Conservation (phyloP, 495 filamentous ascomycete species). For the Aspergillus kassunensis region DNA sequence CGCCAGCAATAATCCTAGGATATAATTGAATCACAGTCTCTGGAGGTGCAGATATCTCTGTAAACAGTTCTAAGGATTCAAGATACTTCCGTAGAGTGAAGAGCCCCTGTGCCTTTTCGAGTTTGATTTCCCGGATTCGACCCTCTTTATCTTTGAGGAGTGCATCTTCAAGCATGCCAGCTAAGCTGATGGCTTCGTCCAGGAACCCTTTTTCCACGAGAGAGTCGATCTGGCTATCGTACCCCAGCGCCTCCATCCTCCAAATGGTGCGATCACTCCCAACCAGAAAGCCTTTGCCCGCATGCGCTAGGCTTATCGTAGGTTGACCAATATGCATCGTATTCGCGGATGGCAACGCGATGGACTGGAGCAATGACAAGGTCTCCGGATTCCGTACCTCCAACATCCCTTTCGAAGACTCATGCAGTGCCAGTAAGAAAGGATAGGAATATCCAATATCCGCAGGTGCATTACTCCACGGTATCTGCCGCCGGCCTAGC, state of each 20-base stretch:
- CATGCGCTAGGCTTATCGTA: constrained; percentile 86
- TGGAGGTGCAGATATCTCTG: constrained; percentile 81
- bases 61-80: constrained; percentile 88
- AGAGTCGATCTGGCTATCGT: constrained; percentile 86
- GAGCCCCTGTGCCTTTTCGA: constrained; percentile 80
- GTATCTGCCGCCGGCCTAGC: constrained; percentile 79
- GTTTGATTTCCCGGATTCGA: constrained; percentile 75
- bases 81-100: constrained; percentile 81
- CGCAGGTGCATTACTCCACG: constrained; percentile 85
- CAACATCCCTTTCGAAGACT: constrained; percentile 75
- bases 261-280: constrained; percentile 84
- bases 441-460: constrained; percentile 93
- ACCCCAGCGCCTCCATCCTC: constrained; percentile 92
- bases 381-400: constrained; percentile 94
- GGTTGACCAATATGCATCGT: constrained; percentile 91
- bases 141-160: constrained; percentile 79
- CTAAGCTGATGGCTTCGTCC: constrained; percentile 88
- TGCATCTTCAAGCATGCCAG: constrained; percentile 88
- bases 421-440: constrained; percentile 83
- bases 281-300: constrained; percentile 90
- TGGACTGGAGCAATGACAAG: constrained; percentile 77
- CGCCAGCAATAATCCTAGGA: constrained; percentile 77
- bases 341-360: constrained; percentile 72
- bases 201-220: constrained; percentile 70
- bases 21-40: constrained; percentile 84